Conservation (phyloP, 495 filamentous ascomycete genomes). For the Podospora tetraspora region DNA sequence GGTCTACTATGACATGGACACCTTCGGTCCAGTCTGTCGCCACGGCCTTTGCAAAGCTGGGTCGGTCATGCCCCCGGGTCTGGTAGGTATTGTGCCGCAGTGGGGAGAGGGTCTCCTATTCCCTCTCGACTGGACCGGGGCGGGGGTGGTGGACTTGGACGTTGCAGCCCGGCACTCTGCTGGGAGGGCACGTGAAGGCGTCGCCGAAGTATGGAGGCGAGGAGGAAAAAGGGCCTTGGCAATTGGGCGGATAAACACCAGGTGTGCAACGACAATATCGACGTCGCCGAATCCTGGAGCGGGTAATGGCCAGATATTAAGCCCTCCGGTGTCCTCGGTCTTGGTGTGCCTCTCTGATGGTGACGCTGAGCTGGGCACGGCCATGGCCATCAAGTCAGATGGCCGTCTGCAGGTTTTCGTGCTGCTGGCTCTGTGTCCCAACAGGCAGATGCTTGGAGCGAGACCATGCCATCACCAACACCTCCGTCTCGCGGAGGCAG, state of each 20-base stretch:
- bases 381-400: not conserved
- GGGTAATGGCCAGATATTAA: slow-evolving; percentile 23
- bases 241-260: slow-evolving; percentile 28
- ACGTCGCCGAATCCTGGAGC: slow-evolving; percentile 16
- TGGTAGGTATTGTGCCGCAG: slow-evolving; percentile 1
- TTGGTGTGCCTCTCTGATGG: slow-evolving; percentile 11
- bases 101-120: slow-evolving; percentile 7
- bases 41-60: slow-evolving; percentile 9
- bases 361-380: slow-evolving; percentile 1
- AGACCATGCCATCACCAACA: not conserved
- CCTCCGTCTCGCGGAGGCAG: not conserved
- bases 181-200: slow-evolving; percentile 13
- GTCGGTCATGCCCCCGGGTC: slow-evolving; percentile 3
- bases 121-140: not conserved
- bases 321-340: slow-evolving; percentile 3
- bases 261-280: slow-evolving; percentile 16
- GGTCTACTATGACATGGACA: slow-evolving; percentile 13
- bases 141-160: not conserved
- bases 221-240: slow-evolving; percentile 1
- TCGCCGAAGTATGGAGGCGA: slow-evolving; percentile 16
- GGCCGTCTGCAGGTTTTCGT: not conserved
- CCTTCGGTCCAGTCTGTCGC: slow-evolving; percentile 9
- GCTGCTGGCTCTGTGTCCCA: not conserved
- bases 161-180: not conserved
- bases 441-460: not conserved